Percentiles rank a stretch among this genome's conserved stretches.
These are phyloP conservation scores for Lactarius sp. DNA, from an alignment of 768 basidiomycete species.

Conservation along the genomic window DNA sequence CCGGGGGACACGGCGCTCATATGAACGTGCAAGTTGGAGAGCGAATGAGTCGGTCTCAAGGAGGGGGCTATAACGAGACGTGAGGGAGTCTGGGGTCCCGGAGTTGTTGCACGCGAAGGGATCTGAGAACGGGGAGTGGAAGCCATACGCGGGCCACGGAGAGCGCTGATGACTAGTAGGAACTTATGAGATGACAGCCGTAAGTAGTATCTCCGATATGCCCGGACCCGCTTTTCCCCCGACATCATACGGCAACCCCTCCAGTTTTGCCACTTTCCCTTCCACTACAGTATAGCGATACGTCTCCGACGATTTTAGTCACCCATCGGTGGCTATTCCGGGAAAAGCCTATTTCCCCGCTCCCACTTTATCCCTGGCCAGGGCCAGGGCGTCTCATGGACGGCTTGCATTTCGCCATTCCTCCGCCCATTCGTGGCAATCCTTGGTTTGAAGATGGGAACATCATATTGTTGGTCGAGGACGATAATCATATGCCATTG, in stretches of 20 bases:
- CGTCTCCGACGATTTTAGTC: background rate
- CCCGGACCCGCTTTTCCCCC: background rate
- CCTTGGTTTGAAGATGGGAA: conserved; percentile 63
- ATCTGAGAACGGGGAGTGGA: conserved; percentile 29
- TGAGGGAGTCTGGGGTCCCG: conserved; percentile 42
- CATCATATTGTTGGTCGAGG: conserved; percentile 41
- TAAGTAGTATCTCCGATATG: background rate
- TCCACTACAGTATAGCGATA: background rate
- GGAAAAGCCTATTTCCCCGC: background rate
- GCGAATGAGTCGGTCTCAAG: conserved; percentile 49
- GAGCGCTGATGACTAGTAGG: background rate
- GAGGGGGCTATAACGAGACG: conserved; percentile 49
- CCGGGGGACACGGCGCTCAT: conserved; percentile 22
- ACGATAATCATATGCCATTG: conserved; percentile 30
- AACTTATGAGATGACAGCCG: too few relatives aligned
- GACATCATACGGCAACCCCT: background rate
- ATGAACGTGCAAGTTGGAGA: conserved; percentile 54
- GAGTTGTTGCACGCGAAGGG: conserved; percentile 37
- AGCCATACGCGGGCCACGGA: background rate
- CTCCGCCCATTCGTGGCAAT: conserved; percentile 32
- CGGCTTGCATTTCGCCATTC: conserved; percentile 8
- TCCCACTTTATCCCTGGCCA: background rate
- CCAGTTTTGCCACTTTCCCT: background rate
- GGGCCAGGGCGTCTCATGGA: background rate
- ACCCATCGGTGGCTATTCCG: background rate